Evolutionary conservation across 192 early-diverging fungal genomes (phyloP), one percentile per base, ranked within the genome.

Genomic region (Podila epigama): DNA sequence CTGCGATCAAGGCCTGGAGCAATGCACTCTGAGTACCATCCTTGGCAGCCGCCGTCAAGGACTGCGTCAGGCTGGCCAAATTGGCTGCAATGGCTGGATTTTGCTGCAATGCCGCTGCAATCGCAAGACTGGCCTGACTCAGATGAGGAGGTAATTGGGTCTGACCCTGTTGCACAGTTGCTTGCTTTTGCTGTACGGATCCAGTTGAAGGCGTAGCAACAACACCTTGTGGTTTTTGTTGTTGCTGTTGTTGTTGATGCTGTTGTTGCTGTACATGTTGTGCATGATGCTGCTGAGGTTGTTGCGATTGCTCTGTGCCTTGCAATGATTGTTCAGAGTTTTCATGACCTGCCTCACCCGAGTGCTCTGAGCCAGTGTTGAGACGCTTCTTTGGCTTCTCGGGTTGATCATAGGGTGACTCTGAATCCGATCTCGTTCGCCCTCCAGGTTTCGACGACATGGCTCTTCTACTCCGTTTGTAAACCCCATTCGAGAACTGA

Each of bases 401-500:
- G 2, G 62, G 33, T 5, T 51, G 51, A 63, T 68, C 73, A 29
- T 61, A 51, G 1, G 73, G 66, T n/a, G 65, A 68, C 50, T 77
- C 73, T 4, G 73, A 77, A n/a, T 66, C 58, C 3, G 58, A 59
- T 25, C 31, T 39, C n/a, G 37, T 66, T 11, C 51, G 48, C 5
- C 50, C 60, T 37, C 52, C 37, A 5, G 73, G 63, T 40, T 71
- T 82, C 3, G 73, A 60, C 13, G 80, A 58, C 25, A 58, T 60
- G 8, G 83, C 83, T 31, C 87, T 80, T 31, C 89, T 79, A 39
- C 82, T 85, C 40, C 88, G 83, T 73, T 91, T 91, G 69, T 90
- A 92, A 10, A 91, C 86, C 37, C 92, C 92, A 68, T 92, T 90
- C 15, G 80, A 57, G 59, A 92, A 90, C 82, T 92, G 89, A 28